Base-by-base conservation (phyloP, 106 monocot genomes). In the Phalaenopsis aphrodite region DNA sequence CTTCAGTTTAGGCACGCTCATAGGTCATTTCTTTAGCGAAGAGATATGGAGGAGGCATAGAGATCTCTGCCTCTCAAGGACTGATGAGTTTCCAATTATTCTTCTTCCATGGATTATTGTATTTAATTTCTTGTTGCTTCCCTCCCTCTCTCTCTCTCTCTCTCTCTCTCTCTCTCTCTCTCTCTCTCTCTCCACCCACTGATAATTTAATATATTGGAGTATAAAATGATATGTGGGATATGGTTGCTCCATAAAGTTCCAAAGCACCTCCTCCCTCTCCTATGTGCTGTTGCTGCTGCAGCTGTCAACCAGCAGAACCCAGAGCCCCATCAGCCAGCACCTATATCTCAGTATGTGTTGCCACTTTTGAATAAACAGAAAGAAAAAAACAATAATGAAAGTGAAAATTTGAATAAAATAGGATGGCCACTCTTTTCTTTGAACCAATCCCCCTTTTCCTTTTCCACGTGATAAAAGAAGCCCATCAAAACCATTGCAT, bases 401-500 rank as follows among this genome's bases (percentile, higher is more conserved):
- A 30, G 30, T 30, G 30, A 30, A 30, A 30, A 30, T 57, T 57
- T 23, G 21, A n/a, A n/a, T 61, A 61, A 61, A 61, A 61, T 5
- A 21, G 21, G 1, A 61, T 16, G 10, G 74, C 74, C 74, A 43
- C 74, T 74, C 42, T n/a, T 38, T 14, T 19, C 42, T 74, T 74
- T 74, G 74, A 43, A 43, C 42, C 46, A 48, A 77, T 24, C 15
- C 55, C 55, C 6, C 78, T 41, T 78, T 14, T 19, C 56, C 78
- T 78, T 78, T 78, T 78, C 78, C 78, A 78, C 56, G 56, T 78
- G 78, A 78, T 78, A 57, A 78, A 77, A 78, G 78, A 42, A 57
- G 57, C 57, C 77, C 78, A 58, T 24, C 78, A 56, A 78, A 78
- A 56, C 78, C 11, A 56, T 19, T 78, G 78, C 78, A 78, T 78